Base-by-base conservation (phyloP, 768 basidiomycete genomes). In the Ramaria rubella region DNA sequence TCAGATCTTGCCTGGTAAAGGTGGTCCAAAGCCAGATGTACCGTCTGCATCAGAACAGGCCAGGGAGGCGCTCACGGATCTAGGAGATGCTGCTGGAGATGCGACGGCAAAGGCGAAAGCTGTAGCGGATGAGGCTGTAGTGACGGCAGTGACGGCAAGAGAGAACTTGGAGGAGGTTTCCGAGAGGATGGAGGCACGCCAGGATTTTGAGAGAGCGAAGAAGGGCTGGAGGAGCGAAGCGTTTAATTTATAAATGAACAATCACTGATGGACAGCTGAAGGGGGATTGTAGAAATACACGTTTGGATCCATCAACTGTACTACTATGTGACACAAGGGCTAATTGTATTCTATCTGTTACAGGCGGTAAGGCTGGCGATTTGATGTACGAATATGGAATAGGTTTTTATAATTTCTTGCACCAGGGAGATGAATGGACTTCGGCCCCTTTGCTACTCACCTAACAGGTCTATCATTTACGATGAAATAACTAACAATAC, bases 1-100 rank as follows among this genome's bases (percentile, higher is more conserved):
- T 31, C 67, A 69, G 52, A 55, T 68, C n/a, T 58, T 69, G 24
- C 64, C 63, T 3, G 64, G 61, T 7, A 63, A 63, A 26, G 67
- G 62, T 6, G 63, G 63, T 9, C 60, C 65, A 30, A 52, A 65
- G 24, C 52, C 45, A 21, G 52, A 52, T 4, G 27, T 51, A 17
- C 21, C 29, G 26, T 30, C 29, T 30, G 34, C 40, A 2, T 19
- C 48, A 30, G 46, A 48, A 14, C 46, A 48, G 24, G 46, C 46
- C 17, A 26, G 46, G 15, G 46, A 24, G 3, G 46, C 46, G 24
- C 9, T 29, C 6, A 29, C 24, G 14, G 46, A 48, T 17, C 23
- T 24, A 15, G 46, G 27, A 48, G 8, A 14, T 14, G 26, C 46
- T 26, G 24, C 11, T 48, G 23, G 17, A 14, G 15, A 48, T 24